These are phyloP conservation scores for Pistacia vera DNA, from an alignment of 345 rosid species.

Conservation along the genomic window DNA sequence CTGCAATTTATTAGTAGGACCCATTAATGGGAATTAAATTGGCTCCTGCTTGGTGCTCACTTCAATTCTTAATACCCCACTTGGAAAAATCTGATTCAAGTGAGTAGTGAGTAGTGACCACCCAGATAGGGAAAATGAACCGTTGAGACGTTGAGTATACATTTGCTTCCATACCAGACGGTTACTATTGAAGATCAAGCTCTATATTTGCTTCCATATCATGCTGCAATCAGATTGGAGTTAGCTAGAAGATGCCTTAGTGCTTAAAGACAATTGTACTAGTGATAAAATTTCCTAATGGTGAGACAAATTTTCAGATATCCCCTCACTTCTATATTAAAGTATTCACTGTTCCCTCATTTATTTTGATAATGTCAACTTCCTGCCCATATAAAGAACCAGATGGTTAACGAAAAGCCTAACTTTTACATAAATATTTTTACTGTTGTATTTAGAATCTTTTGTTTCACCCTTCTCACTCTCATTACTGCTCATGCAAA, in stretches of 20 bases:
- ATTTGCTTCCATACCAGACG: background rate
- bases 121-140: background rate
- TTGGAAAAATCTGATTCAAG: background rate
- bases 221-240: too few relatives aligned
- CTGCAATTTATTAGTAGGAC: conserved; percentile 29
- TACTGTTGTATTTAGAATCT: background rate
- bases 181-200: background rate
- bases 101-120: background rate
- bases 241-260: background rate
- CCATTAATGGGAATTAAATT: conserved; percentile 3
- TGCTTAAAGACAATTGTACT: background rate
- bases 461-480: too few relatives aligned
- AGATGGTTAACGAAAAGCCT: background rate
- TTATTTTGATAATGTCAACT: background rate
- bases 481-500: background rate
- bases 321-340: background rate
- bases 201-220: too few relatives aligned
- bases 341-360: background rate
- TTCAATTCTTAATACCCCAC: too few relatives aligned
- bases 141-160: background rate
- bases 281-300: background rate
- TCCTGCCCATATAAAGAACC: background rate
- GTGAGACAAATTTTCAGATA: background rate
- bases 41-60: too few relatives aligned
- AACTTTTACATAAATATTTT: background rate